phyloP scores from a whole-genome alignment of 306 rosid species.

The Rosa chinensis region DNA sequence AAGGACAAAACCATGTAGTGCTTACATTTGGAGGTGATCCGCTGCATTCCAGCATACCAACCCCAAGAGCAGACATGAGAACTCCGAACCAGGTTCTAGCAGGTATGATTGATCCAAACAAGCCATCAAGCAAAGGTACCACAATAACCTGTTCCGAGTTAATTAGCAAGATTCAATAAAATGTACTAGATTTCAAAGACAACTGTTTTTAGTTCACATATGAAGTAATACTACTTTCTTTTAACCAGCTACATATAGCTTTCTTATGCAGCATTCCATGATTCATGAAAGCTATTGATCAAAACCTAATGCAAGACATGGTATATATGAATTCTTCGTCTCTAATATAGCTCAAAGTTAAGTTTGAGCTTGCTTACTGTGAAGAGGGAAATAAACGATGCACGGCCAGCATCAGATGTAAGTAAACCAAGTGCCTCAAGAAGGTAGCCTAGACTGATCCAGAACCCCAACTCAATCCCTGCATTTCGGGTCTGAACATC shows the following conservation, averaged over 20 bases:
- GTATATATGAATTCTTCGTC: not conserved
- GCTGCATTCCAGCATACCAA: constrained; percentile 70
- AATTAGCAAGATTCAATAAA: not conserved
- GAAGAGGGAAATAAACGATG: constrained; percentile 58
- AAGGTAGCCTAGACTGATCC: constrained; percentile 77
- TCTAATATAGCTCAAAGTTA: not conserved
- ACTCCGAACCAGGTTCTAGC: constrained; percentile 70
- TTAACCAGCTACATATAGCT: not conserved
- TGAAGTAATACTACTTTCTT: not conserved
- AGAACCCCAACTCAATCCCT: constrained; percentile 72
- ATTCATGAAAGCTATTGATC: not conserved
- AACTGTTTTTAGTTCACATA: not conserved
- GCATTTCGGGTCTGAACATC: constrained; percentile 56
- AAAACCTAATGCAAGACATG: not conserved
- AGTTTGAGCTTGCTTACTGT: constrained; percentile 41
- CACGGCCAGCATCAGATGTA: constrained; percentile 81
- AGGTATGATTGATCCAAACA: constrained; percentile 59
- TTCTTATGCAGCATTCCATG: not conserved
- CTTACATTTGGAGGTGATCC: constrained; percentile 64
- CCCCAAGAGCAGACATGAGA: constrained; percentile 62
- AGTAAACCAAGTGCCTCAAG: constrained; percentile 69
- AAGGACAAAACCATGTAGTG: not conserved
- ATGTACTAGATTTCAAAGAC: not conserved
- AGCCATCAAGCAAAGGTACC: constrained; percentile 76
- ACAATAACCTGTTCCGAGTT: constrained; percentile 51